These are phyloP conservation scores for Aspergillus bertholletiae DNA, from an alignment of 495 filamentous ascomycete species.

Conservation along the genomic window DNA sequence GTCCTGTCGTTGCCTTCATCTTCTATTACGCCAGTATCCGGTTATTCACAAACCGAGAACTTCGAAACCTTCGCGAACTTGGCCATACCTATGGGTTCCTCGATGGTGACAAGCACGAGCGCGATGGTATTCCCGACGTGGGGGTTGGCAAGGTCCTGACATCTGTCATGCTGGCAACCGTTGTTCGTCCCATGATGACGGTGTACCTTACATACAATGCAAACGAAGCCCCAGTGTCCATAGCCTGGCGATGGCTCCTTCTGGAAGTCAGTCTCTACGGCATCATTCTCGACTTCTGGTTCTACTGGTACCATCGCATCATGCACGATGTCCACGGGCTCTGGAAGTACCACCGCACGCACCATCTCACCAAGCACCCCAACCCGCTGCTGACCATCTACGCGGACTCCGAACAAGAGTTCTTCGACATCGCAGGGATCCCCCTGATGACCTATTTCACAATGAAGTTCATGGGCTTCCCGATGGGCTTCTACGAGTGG, in stretches of 20 bases:
- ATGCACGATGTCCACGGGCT: conserved; percentile 32
- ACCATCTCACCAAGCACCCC: conserved; percentile 36
- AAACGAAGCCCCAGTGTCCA: not conserved
- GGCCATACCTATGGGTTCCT: conserved; percentile 11
- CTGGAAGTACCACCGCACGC: conserved; percentile 36
- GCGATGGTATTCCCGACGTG: conserved; percentile 11
- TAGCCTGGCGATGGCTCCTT: conserved; percentile 26
- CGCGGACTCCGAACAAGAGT: conserved; percentile 34
- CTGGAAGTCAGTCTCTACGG: conserved; percentile 32
- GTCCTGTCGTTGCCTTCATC: conserved; percentile 25
- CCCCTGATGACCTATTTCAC: conserved; percentile 29
- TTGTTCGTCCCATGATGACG: conserved; percentile 6
- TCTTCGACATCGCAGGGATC: conserved; percentile 35
- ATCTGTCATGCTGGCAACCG: conserved; percentile 3
- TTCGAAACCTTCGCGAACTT: conserved; percentile 8
- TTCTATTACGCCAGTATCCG: conserved; percentile 26
- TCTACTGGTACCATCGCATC: conserved; percentile 35
- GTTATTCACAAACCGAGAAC: conserved; percentile 26
- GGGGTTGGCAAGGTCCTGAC: conserved; percentile 4
- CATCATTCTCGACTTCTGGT: no score
- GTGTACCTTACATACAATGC: conserved; percentile 7
- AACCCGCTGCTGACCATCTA: no score
- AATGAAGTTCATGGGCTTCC: conserved; percentile 24
- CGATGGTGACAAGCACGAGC: conserved; percentile 13
- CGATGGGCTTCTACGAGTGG: conserved; percentile 37